A percentile compares a stretch with the other conserved stretches of the same genome.
Evolutionary conservation across 768 basidiomycete genomes (phyloP).

Genomic region (Epithele typhae): DNA sequence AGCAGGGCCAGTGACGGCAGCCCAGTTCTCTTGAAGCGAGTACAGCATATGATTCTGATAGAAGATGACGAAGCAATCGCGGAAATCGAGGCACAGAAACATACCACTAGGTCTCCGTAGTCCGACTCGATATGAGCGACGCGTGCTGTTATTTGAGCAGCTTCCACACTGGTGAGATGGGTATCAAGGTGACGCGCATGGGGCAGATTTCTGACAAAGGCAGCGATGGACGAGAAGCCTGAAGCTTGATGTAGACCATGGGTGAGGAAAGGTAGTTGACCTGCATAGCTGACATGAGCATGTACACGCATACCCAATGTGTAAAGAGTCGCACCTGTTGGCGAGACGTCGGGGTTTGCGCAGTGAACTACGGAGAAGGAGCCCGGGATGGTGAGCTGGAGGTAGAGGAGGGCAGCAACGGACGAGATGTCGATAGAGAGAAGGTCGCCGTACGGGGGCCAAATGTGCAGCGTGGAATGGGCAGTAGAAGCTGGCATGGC

Average conservation of each 20-base stretch:
- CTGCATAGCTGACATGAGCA: slow-evolving; percentile 31
- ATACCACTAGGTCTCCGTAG: slow-evolving; percentile 68
- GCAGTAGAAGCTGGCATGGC: too few species aligned
- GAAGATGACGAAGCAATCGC: slow-evolving; percentile 7
- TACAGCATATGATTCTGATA: slow-evolving; percentile 61
- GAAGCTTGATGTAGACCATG: slow-evolving; percentile 50
- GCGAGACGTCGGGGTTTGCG: slow-evolving; percentile 67
- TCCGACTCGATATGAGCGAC: slow-evolving; percentile 59
- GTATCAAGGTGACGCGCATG: slow-evolving; percentile 43
- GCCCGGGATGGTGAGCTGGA: slow-evolving; percentile 68
- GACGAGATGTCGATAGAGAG: slow-evolving; percentile 66
- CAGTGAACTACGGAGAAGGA: slow-evolving; percentile 59
- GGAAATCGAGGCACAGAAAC: slow-evolving; percentile 21
- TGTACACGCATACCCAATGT: too few species aligned
- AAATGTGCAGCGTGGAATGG: slow-evolving; percentile 47
- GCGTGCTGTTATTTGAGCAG: slow-evolving; percentile 57
- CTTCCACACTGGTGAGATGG: slow-evolving; percentile 41
- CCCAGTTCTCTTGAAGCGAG: slow-evolving; percentile 60
- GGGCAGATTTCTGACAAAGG: slow-evolving; percentile 55
- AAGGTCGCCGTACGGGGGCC: slow-evolving; percentile 64
- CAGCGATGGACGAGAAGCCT: slow-evolving; percentile 56
- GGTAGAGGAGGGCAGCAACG: slow-evolving; percentile 60
- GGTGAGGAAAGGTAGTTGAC: slow-evolving; percentile 67
- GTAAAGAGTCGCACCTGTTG: slow-evolving; percentile 50
- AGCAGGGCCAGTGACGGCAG: slow-evolving; percentile 45